Evolutionary conservation across 257 asterid species (phyloP), one percentile per base, ranked within the genome.

Genomic region (Jacaranda copaia): DNA sequence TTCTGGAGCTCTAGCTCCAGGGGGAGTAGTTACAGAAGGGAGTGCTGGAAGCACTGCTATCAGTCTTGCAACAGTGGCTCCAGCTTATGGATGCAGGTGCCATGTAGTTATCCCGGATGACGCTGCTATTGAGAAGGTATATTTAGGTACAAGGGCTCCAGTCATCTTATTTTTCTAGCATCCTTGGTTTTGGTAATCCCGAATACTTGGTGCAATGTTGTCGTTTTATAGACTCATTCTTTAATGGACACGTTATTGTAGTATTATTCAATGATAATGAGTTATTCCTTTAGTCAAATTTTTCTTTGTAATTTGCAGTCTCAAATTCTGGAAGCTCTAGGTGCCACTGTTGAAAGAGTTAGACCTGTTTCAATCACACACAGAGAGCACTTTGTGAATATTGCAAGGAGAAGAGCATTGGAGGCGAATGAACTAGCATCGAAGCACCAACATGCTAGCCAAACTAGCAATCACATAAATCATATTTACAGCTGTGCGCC

Each of bases 21-120:
- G 98, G 4, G 98, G 99, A 20, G 88, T 92, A 72, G 91, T 95
- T 68, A 92, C 97, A 9, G 98, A 95, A 88, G 99, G 99, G 64
- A 95, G 98, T 84, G 98, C 99, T 45, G 99, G 99, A 81, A 95
- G 99, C 89, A 91, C 97, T 0, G 99, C 98, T 76, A 92, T 95
- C 82, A 92, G 99, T 76, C 97, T 95, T 65, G 98, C 99, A 69
- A 95, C 96, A 19, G 96, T 92, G 61, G 97, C 97, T 72, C 98
- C 99, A 43, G 99, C 96, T 40, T 91, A 85, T 83, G 98, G 98
- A 77, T 95, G 99, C 80, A 89, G 84, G 84, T 95, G 99, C 84
- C 99, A 91, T 84, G 99, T 92, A 12, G 97, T 92, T 79, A 91
- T 95, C 61, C 99, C 99, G 1, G 99, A 95, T 75, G 99, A 92